These are phyloP conservation scores for Zygosaccharomyces pseudobailii DNA, from an alignment of 1,139 yeast species.

Conservation along the genomic window DNA sequence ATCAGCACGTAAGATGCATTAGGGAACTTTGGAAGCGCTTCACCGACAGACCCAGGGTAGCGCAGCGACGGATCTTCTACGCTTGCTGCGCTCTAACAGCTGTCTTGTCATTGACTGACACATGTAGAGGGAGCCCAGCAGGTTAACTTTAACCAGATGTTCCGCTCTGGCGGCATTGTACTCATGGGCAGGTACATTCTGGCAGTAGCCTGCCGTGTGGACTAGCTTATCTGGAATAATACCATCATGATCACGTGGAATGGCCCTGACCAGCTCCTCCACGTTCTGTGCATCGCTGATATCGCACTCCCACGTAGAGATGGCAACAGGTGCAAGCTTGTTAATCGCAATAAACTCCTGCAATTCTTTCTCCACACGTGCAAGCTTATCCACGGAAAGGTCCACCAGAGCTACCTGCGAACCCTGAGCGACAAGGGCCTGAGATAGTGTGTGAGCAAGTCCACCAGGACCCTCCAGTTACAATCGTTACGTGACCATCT, in stretches of 20 bases:
- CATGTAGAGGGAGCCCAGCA: conserved; percentile 71
- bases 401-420: conserved; percentile 74
- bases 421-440: conserved; percentile 63
- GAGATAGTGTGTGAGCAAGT: conserved; percentile 57
- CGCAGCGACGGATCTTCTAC: conserved; percentile 23
- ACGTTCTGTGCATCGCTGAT: conserved; percentile 64
- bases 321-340: conserved; percentile 42
- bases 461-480: conserved; percentile 90
- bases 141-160: conserved; percentile 63
- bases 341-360: conserved; percentile 51
- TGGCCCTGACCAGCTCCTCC: conserved; percentile 48
- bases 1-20: conserved; percentile 67
- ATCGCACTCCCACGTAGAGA: conserved; percentile 73
- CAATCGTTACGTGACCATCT: conserved; percentile 66
- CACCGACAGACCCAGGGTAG: conserved; percentile 16
- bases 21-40: conserved; percentile 20
- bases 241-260: conserved; percentile 50
- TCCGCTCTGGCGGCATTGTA: conserved; percentile 72
- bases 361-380: conserved; percentile 57
- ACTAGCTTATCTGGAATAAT: conserved; percentile 57
- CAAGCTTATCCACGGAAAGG: conserved; percentile 53
- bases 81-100: conserved; percentile 46
- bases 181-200: conserved; percentile 70
- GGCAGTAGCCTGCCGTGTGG: conserved; percentile 83
- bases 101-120: conserved; percentile 62